Evolutionary conservation across 23 red algal species (phyloP).

Genomic region (Cyanidiococcus yangmingshanensis): DNA sequence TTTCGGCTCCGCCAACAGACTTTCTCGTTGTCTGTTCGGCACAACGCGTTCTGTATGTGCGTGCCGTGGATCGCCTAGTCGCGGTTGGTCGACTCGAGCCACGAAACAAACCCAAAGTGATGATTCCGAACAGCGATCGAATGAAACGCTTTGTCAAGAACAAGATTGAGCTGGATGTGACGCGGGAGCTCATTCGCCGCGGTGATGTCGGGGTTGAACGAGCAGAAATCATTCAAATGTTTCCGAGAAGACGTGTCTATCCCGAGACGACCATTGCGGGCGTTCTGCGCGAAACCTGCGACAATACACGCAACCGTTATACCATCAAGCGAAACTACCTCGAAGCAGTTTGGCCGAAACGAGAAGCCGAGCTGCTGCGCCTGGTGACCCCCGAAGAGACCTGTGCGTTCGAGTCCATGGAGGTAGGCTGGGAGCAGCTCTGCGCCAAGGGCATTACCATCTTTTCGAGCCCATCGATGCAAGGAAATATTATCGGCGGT

Average conservation of each 20-base stretch:
- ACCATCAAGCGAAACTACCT: neutral
- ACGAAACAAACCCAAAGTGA: slow-evolving; percentile 9
- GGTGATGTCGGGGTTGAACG: slow-evolving; percentile 9
- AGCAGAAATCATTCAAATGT: neutral
- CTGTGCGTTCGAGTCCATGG: slow-evolving; percentile 89
- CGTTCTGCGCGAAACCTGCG: slow-evolving; percentile 17
- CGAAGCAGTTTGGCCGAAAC: neutral
- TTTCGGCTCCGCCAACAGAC: slow-evolving; percentile 1
- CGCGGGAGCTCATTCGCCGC: slow-evolving; percentile 5
- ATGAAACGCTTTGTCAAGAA: slow-evolving; percentile 13
- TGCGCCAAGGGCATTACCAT: slow-evolving; percentile 48
- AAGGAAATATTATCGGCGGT: slow-evolving; percentile 72
- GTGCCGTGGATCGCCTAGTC: neutral
- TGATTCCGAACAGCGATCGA: slow-evolving; percentile 14
- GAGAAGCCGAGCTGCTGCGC: slow-evolving; percentile 53
- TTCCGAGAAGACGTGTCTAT: slow-evolving; percentile 1
- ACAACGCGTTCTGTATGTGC: neutral
- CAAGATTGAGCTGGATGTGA: slow-evolving; percentile 1
- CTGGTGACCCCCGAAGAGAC: slow-evolving; percentile 71
- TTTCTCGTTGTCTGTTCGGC: slow-evolving; percentile 24
- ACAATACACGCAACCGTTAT: slow-evolving; percentile 8
- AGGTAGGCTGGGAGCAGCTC: slow-evolving; percentile 71
- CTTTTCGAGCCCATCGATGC: slow-evolving; percentile 67
- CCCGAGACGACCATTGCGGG: slow-evolving; percentile 6
- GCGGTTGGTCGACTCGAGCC: slow-evolving; percentile 10